Evolutionary conservation across 2,329 filamentous ascomycete genomes (phyloP).

Genomic region (Diplodia scrobiculata): DNA sequence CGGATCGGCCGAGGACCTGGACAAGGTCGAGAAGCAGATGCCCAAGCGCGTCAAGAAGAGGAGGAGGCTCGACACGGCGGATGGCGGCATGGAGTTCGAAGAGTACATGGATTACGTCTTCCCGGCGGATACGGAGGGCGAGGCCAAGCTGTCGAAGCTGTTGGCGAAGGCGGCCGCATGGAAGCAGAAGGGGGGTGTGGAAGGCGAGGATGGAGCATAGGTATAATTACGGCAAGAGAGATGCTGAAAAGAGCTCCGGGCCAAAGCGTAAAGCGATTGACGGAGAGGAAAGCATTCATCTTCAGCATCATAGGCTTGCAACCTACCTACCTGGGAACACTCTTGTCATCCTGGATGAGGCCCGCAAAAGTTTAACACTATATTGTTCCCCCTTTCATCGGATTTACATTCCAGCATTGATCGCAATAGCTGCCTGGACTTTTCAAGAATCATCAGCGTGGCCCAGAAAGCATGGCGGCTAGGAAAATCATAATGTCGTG

Average conservation of each 20-base stretch:
- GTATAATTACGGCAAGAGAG: not conserved
- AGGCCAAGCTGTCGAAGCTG: constrained; percentile 78
- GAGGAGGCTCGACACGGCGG: constrained; percentile 84
- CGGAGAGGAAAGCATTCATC: not conserved
- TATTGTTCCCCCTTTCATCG: not conserved
- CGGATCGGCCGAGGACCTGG: constrained; percentile 72
- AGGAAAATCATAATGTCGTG: not conserved
- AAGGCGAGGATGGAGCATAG: not conserved
- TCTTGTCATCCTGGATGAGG: not conserved
- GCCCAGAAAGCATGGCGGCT: not conserved
- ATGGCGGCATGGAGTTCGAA: constrained; percentile 66
- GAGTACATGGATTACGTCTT: constrained; percentile 98
- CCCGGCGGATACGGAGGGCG: constrained; percentile 88
- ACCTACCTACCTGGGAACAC: not conserved
- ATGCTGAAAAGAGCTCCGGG: not conserved
- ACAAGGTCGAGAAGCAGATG: constrained; percentile 89
- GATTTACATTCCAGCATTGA: not conserved
- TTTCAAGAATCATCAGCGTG: not conserved
- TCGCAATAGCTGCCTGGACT: not conserved
- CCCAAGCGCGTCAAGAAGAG: constrained; percentile 89
- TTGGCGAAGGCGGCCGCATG: constrained; percentile 84
- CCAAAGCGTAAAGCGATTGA: not conserved
- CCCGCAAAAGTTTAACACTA: not conserved
- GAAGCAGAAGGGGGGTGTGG: constrained; percentile 62
- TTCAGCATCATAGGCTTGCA: not conserved